These are phyloP conservation scores for Salmacisia buchloeana DNA, from an alignment of 1,284 basidiomycete genomes.

Conservation along the genomic window DNA sequence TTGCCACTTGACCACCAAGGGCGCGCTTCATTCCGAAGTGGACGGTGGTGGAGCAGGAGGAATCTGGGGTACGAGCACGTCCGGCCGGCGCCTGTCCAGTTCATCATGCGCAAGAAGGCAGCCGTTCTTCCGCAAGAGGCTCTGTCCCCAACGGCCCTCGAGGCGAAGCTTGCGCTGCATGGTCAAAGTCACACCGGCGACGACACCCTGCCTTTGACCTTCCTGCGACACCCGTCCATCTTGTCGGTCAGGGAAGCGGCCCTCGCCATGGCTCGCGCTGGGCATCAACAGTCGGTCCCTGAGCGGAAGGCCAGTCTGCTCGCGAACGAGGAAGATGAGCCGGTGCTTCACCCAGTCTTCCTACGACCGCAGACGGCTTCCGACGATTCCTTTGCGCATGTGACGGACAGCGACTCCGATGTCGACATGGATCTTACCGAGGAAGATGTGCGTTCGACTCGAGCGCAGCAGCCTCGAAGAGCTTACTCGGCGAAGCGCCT, in stretches of 20 bases:
- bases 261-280: slow-evolving; percentile 2
- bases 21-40: slow-evolving; percentile 4
- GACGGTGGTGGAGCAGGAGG: slow-evolving; percentile 4
- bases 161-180: too few species aligned
- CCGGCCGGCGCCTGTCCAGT: neutral
- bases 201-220: neutral
- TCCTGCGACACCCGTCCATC: neutral
- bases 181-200: too few species aligned
- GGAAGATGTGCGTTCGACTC: slow-evolving; percentile 29
- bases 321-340: too few species aligned
- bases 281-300: neutral
- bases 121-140: too few species aligned
- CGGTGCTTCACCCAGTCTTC: too few species aligned
- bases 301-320: neutral
- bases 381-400: neutral
- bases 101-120: slow-evolving; percentile 1
- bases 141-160: neutral
- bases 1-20: slow-evolving; percentile 6
- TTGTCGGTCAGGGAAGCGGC: neutral
- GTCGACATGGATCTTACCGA: slow-evolving; percentile 46
- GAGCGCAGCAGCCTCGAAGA: too few species aligned
- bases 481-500: too few species aligned
- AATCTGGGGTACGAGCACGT: slow-evolving; percentile 6
- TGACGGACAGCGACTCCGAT: neutral
- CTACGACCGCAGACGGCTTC: too few species aligned